phyloP scores from a whole-genome alignment of 2,329 filamentous ascomycete genomes.

The Ophiostoma montium region DNA sequence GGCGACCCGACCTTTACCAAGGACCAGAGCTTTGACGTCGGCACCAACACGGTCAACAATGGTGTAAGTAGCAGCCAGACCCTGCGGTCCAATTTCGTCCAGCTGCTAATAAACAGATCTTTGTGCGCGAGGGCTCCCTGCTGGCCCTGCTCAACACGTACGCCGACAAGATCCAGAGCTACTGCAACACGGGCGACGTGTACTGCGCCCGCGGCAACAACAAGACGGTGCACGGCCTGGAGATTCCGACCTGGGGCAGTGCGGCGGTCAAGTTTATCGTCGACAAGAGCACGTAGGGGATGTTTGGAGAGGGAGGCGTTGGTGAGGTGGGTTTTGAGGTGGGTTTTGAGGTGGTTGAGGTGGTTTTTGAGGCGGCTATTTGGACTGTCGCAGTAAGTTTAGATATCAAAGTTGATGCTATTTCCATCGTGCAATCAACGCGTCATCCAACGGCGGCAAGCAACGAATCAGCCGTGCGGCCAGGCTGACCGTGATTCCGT shows the following conservation, averaged over 20 bases:
- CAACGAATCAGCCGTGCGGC: too few relatives aligned
- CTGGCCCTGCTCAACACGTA: slow-evolving; percentile 14
- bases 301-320: too few relatives aligned
- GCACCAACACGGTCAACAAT: slow-evolving; percentile 4
- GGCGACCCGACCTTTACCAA: slow-evolving; percentile 7
- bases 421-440: too few relatives aligned
- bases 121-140: slow-evolving; percentile 13
- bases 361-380: too few relatives aligned
- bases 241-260: slow-evolving; percentile 1
- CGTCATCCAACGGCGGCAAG: too few relatives aligned
- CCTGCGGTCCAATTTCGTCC: not conserved
- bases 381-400: too few relatives aligned
- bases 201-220: slow-evolving; percentile 16
- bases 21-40: slow-evolving; percentile 3
- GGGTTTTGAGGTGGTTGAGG: too few relatives aligned
- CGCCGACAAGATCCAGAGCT: slow-evolving; percentile 15
- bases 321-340: too few relatives aligned
- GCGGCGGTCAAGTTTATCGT: slow-evolving; percentile 1
- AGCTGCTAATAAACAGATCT: slow-evolving; percentile 7
- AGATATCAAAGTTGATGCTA: too few relatives aligned
- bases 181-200: slow-evolving; percentile 17
- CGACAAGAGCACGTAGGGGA: not conserved
- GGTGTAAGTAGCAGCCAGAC: not conserved
- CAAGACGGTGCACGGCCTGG: slow-evolving; percentile 11
- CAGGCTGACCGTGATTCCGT: too few relatives aligned